Percentiles rank a stretch among this genome's conserved stretches.
These are phyloP conservation scores for Thielaviopsis populi DNA, from an alignment of 2,329 filamentous ascomycete genomes.

Conservation along the genomic window DNA sequence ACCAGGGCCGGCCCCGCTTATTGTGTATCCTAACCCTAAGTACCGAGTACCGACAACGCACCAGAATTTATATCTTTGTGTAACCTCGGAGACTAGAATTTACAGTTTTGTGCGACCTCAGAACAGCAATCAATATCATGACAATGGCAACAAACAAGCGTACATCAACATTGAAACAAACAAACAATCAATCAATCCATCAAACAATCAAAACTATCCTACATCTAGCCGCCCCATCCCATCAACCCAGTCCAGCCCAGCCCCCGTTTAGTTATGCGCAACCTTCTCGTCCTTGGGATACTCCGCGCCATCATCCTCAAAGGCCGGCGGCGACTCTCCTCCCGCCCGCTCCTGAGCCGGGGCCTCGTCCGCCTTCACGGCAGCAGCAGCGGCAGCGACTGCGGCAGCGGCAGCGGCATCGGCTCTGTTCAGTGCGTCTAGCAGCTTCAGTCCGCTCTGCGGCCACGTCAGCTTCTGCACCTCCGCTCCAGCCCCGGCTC, in stretches of 20 bases:
- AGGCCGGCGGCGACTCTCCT: not conserved
- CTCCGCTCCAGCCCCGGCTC: not conserved
- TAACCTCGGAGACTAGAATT: not conserved
- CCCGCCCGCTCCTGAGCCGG: not conserved
- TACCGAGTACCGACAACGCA: not conserved
- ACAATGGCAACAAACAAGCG: too few species aligned
- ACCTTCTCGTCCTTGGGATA: constrained; percentile 5
- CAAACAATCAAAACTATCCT: too few species aligned
- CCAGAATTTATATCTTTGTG: too few species aligned
- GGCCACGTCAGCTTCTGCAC: constrained; percentile 9
- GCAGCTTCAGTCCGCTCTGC: constrained; percentile 1
- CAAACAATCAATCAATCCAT: too few species aligned
- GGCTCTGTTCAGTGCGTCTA: constrained; percentile 5
- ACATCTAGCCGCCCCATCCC: too few species aligned
- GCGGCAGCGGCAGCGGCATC: not conserved
- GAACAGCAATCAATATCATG: too few species aligned
- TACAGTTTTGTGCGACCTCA: not conserved
- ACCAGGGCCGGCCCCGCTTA: not conserved
- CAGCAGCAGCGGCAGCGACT: not conserved
- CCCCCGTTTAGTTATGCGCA: not conserved
- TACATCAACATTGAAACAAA: too few species aligned
- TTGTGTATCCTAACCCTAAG: not conserved
- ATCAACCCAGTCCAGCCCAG: too few species aligned
- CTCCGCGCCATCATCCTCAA: not conserved
- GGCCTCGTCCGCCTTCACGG: not conserved